These are phyloP conservation scores for Dactylellina leptospora DNA, from an alignment of 2,329 filamentous ascomycete species.

Conservation along the genomic window DNA sequence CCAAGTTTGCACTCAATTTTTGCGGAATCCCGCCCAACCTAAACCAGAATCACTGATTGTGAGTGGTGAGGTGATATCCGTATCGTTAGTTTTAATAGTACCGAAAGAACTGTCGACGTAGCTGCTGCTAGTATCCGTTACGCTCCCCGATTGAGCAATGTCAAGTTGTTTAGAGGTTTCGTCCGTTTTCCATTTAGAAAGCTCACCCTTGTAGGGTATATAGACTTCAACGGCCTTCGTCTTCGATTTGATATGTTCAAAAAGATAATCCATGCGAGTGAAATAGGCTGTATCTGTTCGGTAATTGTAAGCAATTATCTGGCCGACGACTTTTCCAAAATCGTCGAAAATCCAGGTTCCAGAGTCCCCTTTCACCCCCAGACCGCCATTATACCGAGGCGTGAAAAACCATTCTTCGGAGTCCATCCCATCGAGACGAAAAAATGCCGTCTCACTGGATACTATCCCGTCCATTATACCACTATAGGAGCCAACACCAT, in stretches of 20 bases:
- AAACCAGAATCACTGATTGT: conserved; percentile 46
- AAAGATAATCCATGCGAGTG: conserved; percentile 52
- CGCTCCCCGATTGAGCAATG: conserved; percentile 26
- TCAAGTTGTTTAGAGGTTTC: conserved; percentile 39
- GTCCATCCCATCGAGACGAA: conserved; percentile 51
- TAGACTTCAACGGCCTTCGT: conserved; percentile 50
- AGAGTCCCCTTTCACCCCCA: conserved; percentile 48
- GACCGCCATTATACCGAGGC: conserved; percentile 46
- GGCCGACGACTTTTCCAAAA: conserved; percentile 52
- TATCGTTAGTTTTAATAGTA: conserved; percentile 39
- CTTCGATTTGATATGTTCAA: conserved; percentile 52
- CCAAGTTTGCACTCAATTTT: no score
- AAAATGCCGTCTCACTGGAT: conserved; percentile 48
- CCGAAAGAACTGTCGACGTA: conserved; percentile 47
- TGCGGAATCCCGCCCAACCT: conserved; percentile 43
- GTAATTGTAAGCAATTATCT: conserved; percentile 53
- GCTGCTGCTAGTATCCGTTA: conserved; percentile 44
- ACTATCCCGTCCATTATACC: conserved; percentile 52
- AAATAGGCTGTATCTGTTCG: conserved; percentile 50
- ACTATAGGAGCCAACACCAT: conserved; percentile 50
- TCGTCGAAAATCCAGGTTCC: conserved; percentile 53
- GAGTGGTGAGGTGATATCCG: conserved; percentile 48
- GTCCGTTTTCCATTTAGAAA: conserved; percentile 50
- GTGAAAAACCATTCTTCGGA: conserved; percentile 54
- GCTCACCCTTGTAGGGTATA: conserved; percentile 50